Conservation (phyloP, 306 rosid genomes). For the Fragaria ananassa region DNA sequence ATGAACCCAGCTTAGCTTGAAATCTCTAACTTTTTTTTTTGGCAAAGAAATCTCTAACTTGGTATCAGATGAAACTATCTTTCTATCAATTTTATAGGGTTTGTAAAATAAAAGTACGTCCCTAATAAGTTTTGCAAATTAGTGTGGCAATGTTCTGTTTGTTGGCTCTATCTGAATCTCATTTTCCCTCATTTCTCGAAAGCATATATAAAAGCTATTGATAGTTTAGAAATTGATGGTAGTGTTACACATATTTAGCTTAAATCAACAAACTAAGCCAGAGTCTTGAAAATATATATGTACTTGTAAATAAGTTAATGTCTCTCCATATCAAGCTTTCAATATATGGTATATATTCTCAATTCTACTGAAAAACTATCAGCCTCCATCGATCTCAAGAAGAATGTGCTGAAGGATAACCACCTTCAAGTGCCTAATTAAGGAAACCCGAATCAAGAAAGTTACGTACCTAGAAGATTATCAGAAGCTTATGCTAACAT, state of each 20-base stretch:
- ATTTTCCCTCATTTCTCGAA: too few relatives aligned
- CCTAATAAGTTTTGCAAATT: not conserved
- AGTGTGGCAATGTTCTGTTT: not conserved
- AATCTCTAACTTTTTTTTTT: not conserved
- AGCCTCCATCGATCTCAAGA: not conserved
- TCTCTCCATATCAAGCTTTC: not conserved
- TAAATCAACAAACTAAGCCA: not conserved
- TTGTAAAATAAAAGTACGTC: not conserved
- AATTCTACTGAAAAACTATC: not conserved
- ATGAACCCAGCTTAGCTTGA: not conserved
- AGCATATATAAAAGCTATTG: too few relatives aligned
- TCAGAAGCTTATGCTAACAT: not conserved
- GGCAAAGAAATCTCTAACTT: not conserved
- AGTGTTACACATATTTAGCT: not conserved
- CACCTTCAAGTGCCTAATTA: not conserved
- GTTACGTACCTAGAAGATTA: not conserved
- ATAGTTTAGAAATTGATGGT: not conserved
- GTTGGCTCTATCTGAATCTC: not conserved
- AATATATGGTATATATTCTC: not conserved
- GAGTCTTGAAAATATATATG: not conserved
- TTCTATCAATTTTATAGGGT: not conserved
- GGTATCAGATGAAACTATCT: not conserved
- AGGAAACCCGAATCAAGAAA: not conserved
- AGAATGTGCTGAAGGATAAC: not conserved
- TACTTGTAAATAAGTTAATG: not conserved